phyloP scores from a whole-genome alignment of 2,329 filamentous ascomycete genomes.

The Talaromyces sp. region DNA sequence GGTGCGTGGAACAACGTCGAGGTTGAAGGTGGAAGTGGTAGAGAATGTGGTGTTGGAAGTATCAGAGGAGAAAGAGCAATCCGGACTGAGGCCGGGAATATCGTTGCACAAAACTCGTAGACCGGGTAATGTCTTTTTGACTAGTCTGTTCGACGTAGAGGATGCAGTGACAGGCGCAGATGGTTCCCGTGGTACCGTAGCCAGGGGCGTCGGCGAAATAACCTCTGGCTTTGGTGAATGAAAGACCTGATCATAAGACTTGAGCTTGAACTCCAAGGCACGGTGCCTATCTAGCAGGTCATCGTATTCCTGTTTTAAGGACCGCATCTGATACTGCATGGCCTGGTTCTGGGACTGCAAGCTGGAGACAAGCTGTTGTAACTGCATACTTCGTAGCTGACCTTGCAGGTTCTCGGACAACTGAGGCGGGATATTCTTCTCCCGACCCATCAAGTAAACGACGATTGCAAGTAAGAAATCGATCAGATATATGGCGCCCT shows the following conservation, averaged over 20 bases:
- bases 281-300: constrained; percentile 34
- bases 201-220: constrained; percentile 26
- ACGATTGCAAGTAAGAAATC: constrained; percentile 40
- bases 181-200: constrained; percentile 21
- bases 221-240: constrained; percentile 35
- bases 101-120: constrained; percentile 36
- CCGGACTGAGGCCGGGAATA: constrained; percentile 27
- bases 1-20: constrained; percentile 29
- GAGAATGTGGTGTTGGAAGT: constrained; percentile 23
- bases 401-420: constrained; percentile 38
- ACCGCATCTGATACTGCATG: constrained; percentile 33
- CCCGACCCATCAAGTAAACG: constrained; percentile 33
- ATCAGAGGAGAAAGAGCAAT: constrained; percentile 21
- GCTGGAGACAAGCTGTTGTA: constrained; percentile 33
- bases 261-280: constrained; percentile 37
- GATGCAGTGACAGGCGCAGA: constrained; percentile 15
- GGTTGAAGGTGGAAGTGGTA: constrained; percentile 29
- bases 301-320: constrained; percentile 36
- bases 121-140: constrained; percentile 35
- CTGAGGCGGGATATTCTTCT: constrained; percentile 34
- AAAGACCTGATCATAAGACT: constrained; percentile 39
- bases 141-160: constrained; percentile 7
- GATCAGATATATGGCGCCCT: constrained; percentile 37
- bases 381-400: constrained; percentile 38
- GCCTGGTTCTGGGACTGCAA: constrained; percentile 38